Percentiles rank a stretch among this genome's conserved stretches.
phyloP scores from a whole-genome alignment of 164 flowering plant species.

The Santalum album region DNA sequence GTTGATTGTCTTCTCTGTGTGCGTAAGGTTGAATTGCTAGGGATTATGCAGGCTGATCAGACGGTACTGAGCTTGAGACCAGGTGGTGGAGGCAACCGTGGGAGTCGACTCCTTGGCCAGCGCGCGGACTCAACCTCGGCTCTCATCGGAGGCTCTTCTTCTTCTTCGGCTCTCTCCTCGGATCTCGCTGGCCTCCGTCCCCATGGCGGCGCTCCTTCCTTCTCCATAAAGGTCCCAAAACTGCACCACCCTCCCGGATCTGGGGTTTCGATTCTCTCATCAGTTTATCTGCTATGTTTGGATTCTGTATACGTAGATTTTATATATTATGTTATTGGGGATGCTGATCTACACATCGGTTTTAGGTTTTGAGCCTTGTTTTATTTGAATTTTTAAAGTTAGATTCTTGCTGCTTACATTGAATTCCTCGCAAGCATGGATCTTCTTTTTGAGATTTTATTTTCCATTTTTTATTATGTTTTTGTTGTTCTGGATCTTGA shows the following conservation, averaged over 20 bases:
- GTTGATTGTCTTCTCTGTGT: conserved; percentile 9
- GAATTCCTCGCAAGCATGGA: too few species aligned
- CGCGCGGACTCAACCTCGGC: conserved; percentile 30
- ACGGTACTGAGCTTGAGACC: conserved; percentile 87
- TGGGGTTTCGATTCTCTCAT: not conserved
- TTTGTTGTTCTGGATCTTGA: too few species aligned
- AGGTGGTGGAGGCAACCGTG: conserved; percentile 74
- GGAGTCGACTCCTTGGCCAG: conserved; percentile 46
- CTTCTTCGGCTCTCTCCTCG: not conserved
- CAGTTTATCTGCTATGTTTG: too few species aligned
- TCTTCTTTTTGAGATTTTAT: too few species aligned
- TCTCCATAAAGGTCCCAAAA: conserved; percentile 1
- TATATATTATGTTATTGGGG: too few species aligned
- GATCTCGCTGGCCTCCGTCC: conserved; percentile 18
- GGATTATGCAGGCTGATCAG: conserved; percentile 87
- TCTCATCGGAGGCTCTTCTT: conserved; percentile 9
- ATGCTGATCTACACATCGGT: too few species aligned
- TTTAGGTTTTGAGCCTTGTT: too few species aligned
- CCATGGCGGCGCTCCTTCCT: conserved; percentile 23
- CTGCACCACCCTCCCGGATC: not conserved
- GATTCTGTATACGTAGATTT: too few species aligned
- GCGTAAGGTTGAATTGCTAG: conserved; percentile 15
- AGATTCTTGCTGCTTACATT: too few species aligned
- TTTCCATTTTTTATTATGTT: too few species aligned
- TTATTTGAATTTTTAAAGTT: too few species aligned